Evolutionary conservation across 2,329 filamentous ascomycete genomes (phyloP), one percentile per base, ranked within the genome.

Genomic region (Pseudocercospora vitis): DNA sequence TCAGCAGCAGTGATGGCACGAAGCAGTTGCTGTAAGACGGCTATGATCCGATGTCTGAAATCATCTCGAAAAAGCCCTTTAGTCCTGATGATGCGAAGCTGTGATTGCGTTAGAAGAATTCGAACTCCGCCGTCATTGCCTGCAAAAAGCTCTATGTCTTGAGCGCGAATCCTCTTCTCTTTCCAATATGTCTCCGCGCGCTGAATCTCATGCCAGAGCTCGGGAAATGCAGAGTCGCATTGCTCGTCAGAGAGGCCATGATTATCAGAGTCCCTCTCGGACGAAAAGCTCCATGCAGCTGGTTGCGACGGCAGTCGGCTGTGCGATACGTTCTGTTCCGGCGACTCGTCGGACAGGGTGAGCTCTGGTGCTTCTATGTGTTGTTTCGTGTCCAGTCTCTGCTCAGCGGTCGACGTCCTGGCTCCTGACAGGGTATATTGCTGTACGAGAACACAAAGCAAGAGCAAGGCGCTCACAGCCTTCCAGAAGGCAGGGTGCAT

Each of bases 111-210:
- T 8, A 62, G 57, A 26, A 62, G 55, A 12, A 61, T 45, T 14
- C 53, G 55, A 5, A 61, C 52, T 24, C 56, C 58, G 8, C 60
- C 58, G 50, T 61, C 55, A 37, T 62, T 61, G 79, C 84, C 3
- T 76, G 78, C 16, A 12, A 33, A 31, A 12, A 62, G 32, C 3
- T 55, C 52, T 24, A 60, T 56, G 50, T 55, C 51, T 11, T 49
- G 31, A 29, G 48, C 49, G 14, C 14, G 37, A 37, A 58, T 54
- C 21, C 51, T 55, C 21, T 18, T 49, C 9, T 53, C 50, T 18
- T 46, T 39, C 58, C 55, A 56, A n/a, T 52, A 51, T 8, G 56
- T 42, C n/a, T 58, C 58, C 4, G 67, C 59, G 16, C 67, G 60
- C 40, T 69, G 60, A 32, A 70, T 63, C 45, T 69, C 67, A 16